phyloP scores from a whole-genome alignment of 441 rosid genomes.

The Croton setiger region DNA sequence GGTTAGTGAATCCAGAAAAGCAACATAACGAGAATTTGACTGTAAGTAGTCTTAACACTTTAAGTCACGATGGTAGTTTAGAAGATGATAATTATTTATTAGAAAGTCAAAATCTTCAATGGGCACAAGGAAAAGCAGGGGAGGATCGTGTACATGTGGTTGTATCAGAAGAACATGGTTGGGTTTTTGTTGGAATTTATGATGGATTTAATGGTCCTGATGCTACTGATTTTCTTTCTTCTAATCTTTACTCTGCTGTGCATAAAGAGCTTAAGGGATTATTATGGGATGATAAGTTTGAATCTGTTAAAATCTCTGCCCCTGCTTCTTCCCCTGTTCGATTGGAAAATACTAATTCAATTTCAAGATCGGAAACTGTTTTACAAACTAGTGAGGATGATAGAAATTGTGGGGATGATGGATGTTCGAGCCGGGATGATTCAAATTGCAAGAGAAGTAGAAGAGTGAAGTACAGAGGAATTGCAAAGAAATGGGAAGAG shows the following conservation, averaged over 20 bases:
- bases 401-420: constrained; percentile 17
- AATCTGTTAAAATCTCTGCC: constrained; percentile 17
- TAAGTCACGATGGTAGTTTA: constrained; percentile 37
- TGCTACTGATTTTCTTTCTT: constrained; percentile 40
- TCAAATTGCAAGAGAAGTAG: constrained; percentile 29
- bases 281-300: constrained; percentile 38
- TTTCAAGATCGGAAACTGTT: constrained; percentile 12
- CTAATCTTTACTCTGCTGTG: constrained; percentile 35
- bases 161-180: constrained; percentile 42
- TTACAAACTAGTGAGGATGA: constrained; percentile 14
- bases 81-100: constrained; percentile 43
- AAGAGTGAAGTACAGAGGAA: constrained; percentile 38
- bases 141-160: constrained; percentile 51
- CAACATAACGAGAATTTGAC: constrained; percentile 39
- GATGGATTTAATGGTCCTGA: constrained; percentile 50
- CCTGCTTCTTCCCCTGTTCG: constrained; percentile 28
- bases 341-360: constrained; percentile 3
- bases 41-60: constrained; percentile 25
- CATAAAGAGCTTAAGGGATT: constrained; percentile 39
- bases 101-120: constrained; percentile 36
- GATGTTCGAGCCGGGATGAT: constrained; percentile 32
- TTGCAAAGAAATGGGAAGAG: constrained; percentile 66
- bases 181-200: constrained; percentile 52
- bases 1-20: constrained; percentile 59
- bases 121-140: constrained; percentile 57